phyloP scores from a whole-genome alignment of 2,329 filamentous ascomycete species.

The Zopfia rhizophila region DNA sequence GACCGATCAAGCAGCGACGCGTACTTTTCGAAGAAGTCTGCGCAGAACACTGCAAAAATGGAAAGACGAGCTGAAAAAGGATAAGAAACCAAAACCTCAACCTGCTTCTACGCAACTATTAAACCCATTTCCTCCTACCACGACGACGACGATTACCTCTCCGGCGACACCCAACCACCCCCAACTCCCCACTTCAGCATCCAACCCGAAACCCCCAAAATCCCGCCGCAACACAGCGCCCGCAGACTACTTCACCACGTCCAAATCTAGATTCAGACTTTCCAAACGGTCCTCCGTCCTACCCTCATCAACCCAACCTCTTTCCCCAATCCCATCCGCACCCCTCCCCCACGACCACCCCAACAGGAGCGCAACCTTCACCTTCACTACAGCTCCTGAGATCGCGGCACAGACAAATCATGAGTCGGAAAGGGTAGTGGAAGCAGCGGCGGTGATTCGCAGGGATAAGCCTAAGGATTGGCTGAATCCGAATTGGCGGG shows the following conservation, averaged over 20 bases:
- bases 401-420: conserved; percentile 3
- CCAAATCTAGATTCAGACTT: background rate
- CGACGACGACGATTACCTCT: too few species aligned
- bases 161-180: too few species aligned
- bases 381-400: conserved; percentile 11
- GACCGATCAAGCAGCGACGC: too few species aligned
- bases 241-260: conserved; percentile 15
- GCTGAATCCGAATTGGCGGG: conserved; percentile 11
- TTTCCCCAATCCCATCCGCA: background rate
- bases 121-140: too few species aligned
- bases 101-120: too few species aligned
- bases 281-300: conserved; percentile 6
- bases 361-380: background rate
- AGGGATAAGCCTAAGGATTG: conserved; percentile 18
- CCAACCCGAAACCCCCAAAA: too few species aligned
- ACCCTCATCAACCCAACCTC: background rate
- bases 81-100: background rate
- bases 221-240: conserved; percentile 27
- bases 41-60: conserved; percentile 17
- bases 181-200: conserved; percentile 7
- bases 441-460: conserved; percentile 9
- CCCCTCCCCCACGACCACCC: conserved; percentile 4
- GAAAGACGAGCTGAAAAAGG: conserved; percentile 17
- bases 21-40: too few species aligned
- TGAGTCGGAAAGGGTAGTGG: conserved; percentile 4